Conservation (phyloP, 495 filamentous ascomycete species). For the Astrocystis sublimbata region DNA sequence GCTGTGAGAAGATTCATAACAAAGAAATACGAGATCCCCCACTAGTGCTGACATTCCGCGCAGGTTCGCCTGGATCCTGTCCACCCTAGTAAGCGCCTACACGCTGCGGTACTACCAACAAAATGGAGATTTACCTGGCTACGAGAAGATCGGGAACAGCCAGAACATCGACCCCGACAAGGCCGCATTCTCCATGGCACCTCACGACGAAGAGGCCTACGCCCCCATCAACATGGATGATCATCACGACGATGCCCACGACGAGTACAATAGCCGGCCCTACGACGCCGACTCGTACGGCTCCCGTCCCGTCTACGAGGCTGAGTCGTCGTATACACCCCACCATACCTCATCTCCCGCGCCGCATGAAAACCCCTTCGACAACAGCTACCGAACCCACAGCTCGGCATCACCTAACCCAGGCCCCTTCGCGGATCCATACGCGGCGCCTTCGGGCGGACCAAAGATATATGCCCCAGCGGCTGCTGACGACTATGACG, state of each 20-base stretch:
- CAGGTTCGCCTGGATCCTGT: slow-evolving; percentile 74
- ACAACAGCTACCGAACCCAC: slow-evolving; percentile 37
- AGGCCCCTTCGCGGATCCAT: slow-evolving; percentile 38
- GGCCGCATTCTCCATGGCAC: slow-evolving; percentile 57
- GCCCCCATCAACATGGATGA: slow-evolving; percentile 48
- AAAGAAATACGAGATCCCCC: not conserved
- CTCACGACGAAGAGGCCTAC: slow-evolving; percentile 56
- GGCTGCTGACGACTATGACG: slow-evolving; percentile 41
- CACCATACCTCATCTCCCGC: slow-evolving; percentile 31
- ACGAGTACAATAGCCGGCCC: slow-evolving; percentile 29
- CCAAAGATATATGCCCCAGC: slow-evolving; percentile 41
- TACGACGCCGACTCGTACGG: slow-evolving; percentile 39
- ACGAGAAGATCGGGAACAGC: slow-evolving; percentile 55
- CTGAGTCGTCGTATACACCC: slow-evolving; percentile 33
- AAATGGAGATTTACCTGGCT: slow-evolving; percentile 73
- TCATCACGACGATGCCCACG: slow-evolving; percentile 36
- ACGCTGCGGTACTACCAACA: slow-evolving; percentile 75
- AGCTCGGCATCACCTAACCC: slow-evolving; percentile 26
- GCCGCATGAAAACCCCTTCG: slow-evolving; percentile 46
- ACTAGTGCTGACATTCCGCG: slow-evolving; percentile 10
- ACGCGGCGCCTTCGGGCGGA: slow-evolving; percentile 22
- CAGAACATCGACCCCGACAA: slow-evolving; percentile 60
- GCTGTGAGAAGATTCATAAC: slow-evolving; percentile 58
- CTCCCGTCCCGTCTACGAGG: slow-evolving; percentile 25
- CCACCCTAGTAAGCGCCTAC: slow-evolving; percentile 74